phyloP scores from a whole-genome alignment of 1,139 yeast genomes.

The Arxiozyma slooffiae region DNA sequence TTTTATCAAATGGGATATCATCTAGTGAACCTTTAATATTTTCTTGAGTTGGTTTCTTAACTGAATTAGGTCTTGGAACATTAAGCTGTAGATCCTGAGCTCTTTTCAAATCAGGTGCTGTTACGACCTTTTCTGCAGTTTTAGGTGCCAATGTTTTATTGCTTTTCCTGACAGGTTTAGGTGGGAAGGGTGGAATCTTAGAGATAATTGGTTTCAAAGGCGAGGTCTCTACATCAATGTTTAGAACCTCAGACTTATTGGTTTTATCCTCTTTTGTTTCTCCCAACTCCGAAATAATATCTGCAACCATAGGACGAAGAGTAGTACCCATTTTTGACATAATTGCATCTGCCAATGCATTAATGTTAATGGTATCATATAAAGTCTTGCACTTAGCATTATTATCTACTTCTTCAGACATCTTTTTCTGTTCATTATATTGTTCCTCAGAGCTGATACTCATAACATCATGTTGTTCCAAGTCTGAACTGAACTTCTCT shows the following conservation, averaged over 20 bases:
- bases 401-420: background rate
- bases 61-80: background rate
- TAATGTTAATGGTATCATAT: background rate
- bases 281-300: background rate
- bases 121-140: background rate
- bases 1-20: slow-evolving; percentile 4
- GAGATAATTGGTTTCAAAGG: background rate
- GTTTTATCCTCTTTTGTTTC: background rate
- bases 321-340: slow-evolving; percentile 1
- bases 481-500: background rate
- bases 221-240: background rate
- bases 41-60: too few species aligned
- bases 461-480: background rate
- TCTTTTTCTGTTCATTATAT: background rate
- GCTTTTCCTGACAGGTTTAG: background rate
- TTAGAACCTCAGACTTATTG: background rate
- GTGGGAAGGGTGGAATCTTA: background rate
- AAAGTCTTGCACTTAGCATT: background rate
- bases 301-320: background rate
- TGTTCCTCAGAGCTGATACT: background rate
- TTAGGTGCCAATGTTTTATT: background rate
- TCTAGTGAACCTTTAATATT: background rate
- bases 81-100: background rate
- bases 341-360: background rate
- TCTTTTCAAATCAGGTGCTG: background rate